Evolutionary conservation across 1,284 basidiomycete species (phyloP).

Genomic region (Inonotus hispidus): DNA sequence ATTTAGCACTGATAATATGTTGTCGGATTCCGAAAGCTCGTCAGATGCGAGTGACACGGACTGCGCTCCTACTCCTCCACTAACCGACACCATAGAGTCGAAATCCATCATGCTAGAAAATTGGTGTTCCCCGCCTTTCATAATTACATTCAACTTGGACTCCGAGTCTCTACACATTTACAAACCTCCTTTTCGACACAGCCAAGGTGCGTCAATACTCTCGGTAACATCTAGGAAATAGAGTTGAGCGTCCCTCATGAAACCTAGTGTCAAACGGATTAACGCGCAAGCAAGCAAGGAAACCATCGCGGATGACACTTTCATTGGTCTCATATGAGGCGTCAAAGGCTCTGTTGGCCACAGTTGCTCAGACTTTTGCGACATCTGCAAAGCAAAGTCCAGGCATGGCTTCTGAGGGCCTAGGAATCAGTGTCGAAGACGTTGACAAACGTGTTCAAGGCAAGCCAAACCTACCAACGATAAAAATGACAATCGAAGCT

Average conservation of each 20-base stretch:
- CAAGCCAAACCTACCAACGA: background rate
- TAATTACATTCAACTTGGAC: conserved; percentile 4
- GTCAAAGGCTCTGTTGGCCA: conserved; percentile 47
- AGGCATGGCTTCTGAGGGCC: background rate
- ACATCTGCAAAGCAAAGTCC: background rate
- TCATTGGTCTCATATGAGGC: conserved; percentile 42
- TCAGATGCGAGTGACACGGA: conserved; percentile 45
- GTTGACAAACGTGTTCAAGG: conserved; percentile 11
- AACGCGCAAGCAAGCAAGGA: background rate
- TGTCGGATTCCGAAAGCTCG: conserved; percentile 35
- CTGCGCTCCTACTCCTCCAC: conserved; percentile 67
- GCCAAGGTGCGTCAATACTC: background rate
- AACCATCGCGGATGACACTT: conserved; percentile 22
- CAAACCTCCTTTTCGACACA: background rate
- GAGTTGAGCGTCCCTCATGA: background rate
- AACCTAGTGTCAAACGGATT: background rate
- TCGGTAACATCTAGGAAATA: background rate
- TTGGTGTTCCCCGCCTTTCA: conserved; percentile 21
- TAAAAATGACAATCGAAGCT: background rate
- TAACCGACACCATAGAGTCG: conserved; percentile 62
- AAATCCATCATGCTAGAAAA: conserved; percentile 49
- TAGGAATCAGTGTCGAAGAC: background rate
- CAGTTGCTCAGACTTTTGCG: conserved; percentile 36
- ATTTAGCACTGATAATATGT: conserved; percentile 2
- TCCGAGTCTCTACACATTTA: background rate